Conservation (phyloP, 1,139 yeast genomes). For the Geotrichum bryndzae region DNA sequence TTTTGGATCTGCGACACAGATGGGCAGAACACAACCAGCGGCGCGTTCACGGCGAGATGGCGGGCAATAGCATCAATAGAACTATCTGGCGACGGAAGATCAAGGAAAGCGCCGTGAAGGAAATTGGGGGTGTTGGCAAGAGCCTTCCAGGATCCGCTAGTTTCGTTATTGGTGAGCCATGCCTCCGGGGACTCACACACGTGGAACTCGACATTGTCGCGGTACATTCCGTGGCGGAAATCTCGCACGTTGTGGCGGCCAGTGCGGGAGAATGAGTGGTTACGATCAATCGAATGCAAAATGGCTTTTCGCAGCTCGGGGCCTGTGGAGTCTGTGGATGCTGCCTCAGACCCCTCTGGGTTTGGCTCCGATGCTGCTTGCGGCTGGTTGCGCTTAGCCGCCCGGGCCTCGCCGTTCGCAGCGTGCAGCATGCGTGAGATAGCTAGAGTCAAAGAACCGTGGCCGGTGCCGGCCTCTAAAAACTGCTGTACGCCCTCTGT, state of each 20-base stretch:
- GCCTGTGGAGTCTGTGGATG: background rate
- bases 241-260: slow-evolving; percentile 38
- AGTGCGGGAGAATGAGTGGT: slow-evolving; percentile 36
- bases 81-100: slow-evolving; percentile 40
- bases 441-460: slow-evolving; percentile 44
- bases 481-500: slow-evolving; percentile 29
- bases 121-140: slow-evolving; percentile 16
- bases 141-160: slow-evolving; percentile 20
- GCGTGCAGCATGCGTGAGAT: slow-evolving; percentile 41
- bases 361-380: background rate
- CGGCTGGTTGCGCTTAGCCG: background rate
- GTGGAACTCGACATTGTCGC: slow-evolving; percentile 42
- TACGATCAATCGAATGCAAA: slow-evolving; percentile 42
- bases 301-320: slow-evolving; percentile 38
- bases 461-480: slow-evolving; percentile 50
- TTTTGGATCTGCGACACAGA: slow-evolving; percentile 41
- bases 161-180: slow-evolving; percentile 35
- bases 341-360: background rate
- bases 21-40: slow-evolving; percentile 42
- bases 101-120: slow-evolving; percentile 39
- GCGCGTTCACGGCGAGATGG: slow-evolving; percentile 38
- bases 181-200: slow-evolving; percentile 38
- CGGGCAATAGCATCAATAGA: slow-evolving; percentile 34
- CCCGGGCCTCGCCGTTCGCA: slow-evolving; percentile 36
- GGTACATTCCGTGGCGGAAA: slow-evolving; percentile 40